Evolutionary conservation across 169 alveolate genomes (phyloP).

Genomic region (Babesia microti): DNA sequence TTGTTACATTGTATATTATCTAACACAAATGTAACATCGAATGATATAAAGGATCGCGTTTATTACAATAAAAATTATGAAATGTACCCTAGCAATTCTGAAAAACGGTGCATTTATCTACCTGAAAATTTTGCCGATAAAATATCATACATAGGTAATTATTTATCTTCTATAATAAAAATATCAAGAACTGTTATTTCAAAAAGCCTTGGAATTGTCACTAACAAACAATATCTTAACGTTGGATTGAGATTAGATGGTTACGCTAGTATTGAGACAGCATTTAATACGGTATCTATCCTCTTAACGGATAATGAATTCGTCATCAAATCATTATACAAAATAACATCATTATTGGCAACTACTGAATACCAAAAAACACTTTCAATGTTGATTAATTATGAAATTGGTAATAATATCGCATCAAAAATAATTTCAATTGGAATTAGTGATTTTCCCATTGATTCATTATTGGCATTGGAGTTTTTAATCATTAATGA

Average conservation of each 20-base stretch:
- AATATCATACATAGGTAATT: too few relatives aligned
- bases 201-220: not conserved
- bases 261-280: not conserved
- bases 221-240: not conserved
- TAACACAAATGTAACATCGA: too few relatives aligned
- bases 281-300: not conserved
- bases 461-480: too few relatives aligned
- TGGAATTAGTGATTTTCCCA: too few relatives aligned
- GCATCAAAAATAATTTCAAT: too few relatives aligned
- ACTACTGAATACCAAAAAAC: constrained; percentile 2
- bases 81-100: constrained; percentile 1
- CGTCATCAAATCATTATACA: constrained; percentile 1
- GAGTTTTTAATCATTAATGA: too few relatives aligned
- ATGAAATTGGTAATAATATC: too few relatives aligned
- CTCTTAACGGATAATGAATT: not conserved
- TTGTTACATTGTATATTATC: too few relatives aligned
- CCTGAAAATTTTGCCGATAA: too few relatives aligned
- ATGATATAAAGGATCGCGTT: constrained; percentile 32
- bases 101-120: too few relatives aligned
- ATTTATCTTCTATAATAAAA: too few relatives aligned
- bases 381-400: not conserved
- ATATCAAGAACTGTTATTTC: not conserved
- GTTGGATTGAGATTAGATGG: not conserved
- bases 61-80: constrained; percentile 22
- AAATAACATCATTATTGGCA: not conserved